Evolutionary conservation across 148 eudicot genomes (phyloP), one percentile per base, ranked within the genome.

Genomic region (Cornus kousa): DNA sequence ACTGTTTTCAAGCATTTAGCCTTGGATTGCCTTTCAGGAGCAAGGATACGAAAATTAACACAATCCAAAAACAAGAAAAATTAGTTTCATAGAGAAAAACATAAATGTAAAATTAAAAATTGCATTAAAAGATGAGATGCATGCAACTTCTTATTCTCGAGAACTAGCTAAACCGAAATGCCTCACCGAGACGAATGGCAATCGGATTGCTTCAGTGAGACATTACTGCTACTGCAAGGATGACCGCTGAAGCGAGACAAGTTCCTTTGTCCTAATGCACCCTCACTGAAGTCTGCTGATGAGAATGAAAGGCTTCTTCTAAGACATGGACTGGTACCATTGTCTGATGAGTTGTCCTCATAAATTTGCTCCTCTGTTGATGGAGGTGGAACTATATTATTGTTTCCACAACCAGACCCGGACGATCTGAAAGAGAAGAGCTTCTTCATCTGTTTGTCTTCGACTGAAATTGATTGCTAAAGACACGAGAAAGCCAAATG

Each of bases 261-360:
- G 67, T 84, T 83, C 69, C 74, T 82, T 32, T 79, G 85, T 35
- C 85, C 88, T 16, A 80, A 53, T n/a, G 76, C 83, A 82, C 79
- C 73, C 43, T 84, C 92, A 64, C 78, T 78, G 71, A 86, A 79
- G 20, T 87, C 86, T 77, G 92, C 95, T 50, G 99, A 89, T 60
- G 99, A 92, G 77, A 83, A 94, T 32, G 98, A 92, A 69, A 80
- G 91, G 78, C 98, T 89, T 77, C 92, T 89, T 76, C 95, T 85
- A 68, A 92, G 93, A 77, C 74, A 74, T 70, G 87, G 85, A 78
- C 80, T 69, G 24, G 67, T 57, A 62, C 76, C 86, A 71, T 57
- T 46, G 24, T 83, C 83, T 9, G 90, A 32, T 53, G 81, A 76
- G 76, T 87, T 89, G 75, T 87, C 97, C 74, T 80, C 75, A 23